Percentiles rank a stretch among this genome's conserved stretches.
Conservation (phyloP, 768 basidiomycete species). For the Coprinopsis cinerea region DNA sequence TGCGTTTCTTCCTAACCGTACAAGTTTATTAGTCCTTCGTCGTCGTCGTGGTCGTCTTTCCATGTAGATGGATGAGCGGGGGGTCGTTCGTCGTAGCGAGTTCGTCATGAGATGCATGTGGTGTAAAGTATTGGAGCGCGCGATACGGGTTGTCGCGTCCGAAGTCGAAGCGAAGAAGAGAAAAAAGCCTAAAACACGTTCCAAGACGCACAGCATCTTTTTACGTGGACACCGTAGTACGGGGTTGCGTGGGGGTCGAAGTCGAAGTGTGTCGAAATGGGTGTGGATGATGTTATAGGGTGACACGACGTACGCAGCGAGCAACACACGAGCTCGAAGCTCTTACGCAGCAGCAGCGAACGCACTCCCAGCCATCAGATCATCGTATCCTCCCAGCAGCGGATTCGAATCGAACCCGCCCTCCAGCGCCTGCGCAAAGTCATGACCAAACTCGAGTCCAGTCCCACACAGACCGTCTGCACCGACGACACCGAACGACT, state of each 20-base stretch:
- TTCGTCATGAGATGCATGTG: too few relatives aligned
- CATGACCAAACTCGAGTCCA: slow-evolving; percentile 27
- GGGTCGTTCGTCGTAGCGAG: not conserved
- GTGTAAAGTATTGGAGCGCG: too few relatives aligned
- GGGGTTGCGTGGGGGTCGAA: too few relatives aligned
- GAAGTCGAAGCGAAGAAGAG: too few relatives aligned
- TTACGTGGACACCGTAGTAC: too few relatives aligned
- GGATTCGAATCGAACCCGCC: slow-evolving; percentile 19
- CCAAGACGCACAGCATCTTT: slow-evolving; percentile 33
- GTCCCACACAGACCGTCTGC: slow-evolving; percentile 15
- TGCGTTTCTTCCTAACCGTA: slow-evolving; percentile 11
- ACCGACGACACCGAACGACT: not conserved
- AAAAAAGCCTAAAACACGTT: slow-evolving; percentile 12
- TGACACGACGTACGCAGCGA: too few relatives aligned
- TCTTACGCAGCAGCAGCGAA: slow-evolving; percentile 19
- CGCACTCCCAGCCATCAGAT: slow-evolving; percentile 34
- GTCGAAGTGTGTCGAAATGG: too few relatives aligned
- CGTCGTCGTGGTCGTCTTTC: not conserved
- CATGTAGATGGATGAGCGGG: too few relatives aligned
- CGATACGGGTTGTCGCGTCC: too few relatives aligned
- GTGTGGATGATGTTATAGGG: too few relatives aligned
- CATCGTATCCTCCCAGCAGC: slow-evolving; percentile 33
- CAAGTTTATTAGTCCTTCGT: not conserved
- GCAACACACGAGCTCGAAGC: not conserved
- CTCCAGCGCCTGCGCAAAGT: slow-evolving; percentile 26